Evolutionary conservation across 1,139 yeast genomes (phyloP).

Genomic region (Keqinozyma sinolaborantium): DNA sequence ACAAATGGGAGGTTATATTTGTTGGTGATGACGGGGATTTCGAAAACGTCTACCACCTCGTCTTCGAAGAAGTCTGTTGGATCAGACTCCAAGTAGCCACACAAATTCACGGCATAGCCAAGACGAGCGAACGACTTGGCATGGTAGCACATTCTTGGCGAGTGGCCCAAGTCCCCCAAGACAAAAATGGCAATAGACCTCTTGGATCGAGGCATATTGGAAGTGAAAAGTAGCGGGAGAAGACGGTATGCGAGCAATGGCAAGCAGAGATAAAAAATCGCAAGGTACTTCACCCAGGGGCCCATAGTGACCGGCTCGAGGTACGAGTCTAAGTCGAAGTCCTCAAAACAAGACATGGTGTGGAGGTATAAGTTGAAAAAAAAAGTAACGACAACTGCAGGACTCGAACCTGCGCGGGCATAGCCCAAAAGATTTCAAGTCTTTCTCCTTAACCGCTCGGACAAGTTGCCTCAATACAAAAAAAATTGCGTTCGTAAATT

Average conservation of each 20-base stretch:
- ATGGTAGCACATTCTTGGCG: conserved; percentile 94
- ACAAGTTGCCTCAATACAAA: conserved; percentile 44
- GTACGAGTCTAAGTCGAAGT: background rate
- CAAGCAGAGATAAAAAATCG: conserved; percentile 30
- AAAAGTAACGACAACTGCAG: conserved; percentile 50
- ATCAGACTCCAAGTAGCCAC: conserved; percentile 73
- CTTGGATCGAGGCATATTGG: conserved; percentile 20
- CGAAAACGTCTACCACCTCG: conserved; percentile 48
- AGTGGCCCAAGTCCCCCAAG: conserved; percentile 90
- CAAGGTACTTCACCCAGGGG: conserved; percentile 37
- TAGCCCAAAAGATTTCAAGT: conserved; percentile 56
- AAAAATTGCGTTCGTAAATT: too few species aligned
- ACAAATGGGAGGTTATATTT: conserved; percentile 47
- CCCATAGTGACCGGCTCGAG: conserved; percentile 13
- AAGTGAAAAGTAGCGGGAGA: conserved; percentile 25
- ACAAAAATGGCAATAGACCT: conserved; percentile 73
- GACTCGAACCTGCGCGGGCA: conserved; percentile 62
- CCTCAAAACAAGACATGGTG: background rate
- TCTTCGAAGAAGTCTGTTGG: conserved; percentile 50
- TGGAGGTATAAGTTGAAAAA: conserved; percentile 2
- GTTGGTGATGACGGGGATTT: conserved; percentile 47
- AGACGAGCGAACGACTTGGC: conserved; percentile 69
- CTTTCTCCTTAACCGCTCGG: conserved; percentile 60
- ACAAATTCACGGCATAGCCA: conserved; percentile 74
- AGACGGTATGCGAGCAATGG: conserved; percentile 35